Conservation (phyloP, 495 filamentous ascomycete species). For the Podospora pseudopauciseta region DNA sequence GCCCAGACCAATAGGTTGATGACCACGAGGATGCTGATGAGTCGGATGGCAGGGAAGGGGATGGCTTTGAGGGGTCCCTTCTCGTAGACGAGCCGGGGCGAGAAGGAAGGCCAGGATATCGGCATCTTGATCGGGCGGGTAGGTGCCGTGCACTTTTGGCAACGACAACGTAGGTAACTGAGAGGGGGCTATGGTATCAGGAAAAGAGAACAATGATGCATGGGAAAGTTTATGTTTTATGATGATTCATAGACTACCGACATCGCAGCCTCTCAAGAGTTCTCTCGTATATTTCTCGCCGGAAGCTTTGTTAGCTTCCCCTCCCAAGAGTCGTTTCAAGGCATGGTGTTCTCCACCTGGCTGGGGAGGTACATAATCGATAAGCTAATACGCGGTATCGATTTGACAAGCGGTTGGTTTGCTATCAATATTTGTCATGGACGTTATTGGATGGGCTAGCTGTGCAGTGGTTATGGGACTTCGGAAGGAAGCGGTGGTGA, state of each 20-base stretch:
- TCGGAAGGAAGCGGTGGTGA: no score
- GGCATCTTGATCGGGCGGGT: background rate
- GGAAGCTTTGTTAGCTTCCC: background rate
- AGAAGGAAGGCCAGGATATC: background rate
- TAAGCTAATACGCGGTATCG: background rate
- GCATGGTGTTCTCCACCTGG: background rate
- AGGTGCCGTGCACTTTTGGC: background rate
- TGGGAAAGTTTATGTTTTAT: background rate
- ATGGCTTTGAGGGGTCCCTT: constrained; percentile 39
- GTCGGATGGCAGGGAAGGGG: constrained; percentile 60
- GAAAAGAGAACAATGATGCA: background rate
- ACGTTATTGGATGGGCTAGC: no score
- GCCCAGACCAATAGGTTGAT: constrained; percentile 73
- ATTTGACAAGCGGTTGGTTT: background rate
- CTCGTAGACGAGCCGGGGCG: background rate
- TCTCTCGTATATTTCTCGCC: background rate
- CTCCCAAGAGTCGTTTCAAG: background rate
- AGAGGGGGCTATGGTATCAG: background rate
- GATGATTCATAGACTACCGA: background rate
- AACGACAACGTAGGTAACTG: no score
- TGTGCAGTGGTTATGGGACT: no score
- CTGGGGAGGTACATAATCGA: background rate
- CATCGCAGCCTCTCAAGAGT: background rate
- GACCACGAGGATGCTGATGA: constrained; percentile 61
- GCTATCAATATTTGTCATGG: no score